Evolutionary conservation across 2,329 filamentous ascomycete species (phyloP), one percentile per base, ranked within the genome.

Genomic region (Dothiorella sarmentorum): DNA sequence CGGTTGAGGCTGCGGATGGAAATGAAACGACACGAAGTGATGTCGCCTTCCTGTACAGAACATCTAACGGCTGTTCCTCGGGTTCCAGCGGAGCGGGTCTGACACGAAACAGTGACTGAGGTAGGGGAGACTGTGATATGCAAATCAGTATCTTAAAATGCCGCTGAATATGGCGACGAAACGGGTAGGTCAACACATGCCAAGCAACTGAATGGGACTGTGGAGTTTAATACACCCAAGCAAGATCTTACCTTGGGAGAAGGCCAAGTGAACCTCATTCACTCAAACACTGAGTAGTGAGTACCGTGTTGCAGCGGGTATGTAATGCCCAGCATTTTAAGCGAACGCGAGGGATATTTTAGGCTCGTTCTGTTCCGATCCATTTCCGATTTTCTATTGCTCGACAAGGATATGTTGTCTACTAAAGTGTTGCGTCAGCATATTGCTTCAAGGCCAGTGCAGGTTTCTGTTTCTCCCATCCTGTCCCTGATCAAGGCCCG

Each of bases 51-150:
- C 35, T 26, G 24, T 18, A 26, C 15, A 10, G 40, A 11, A 18
- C 9, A 4, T 40, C 15, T 17, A 20, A 18, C 42, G 24, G 42
- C 20, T 45, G 22, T 31, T 45, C 43, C n/a, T 45, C 43, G 43
- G 43, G 17, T 53, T 15, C n/a, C 15, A 37, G n/a, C 49, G n/a
- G 33, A 13, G 22, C 33, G 17, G 49, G 11, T 26, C 49, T 29
- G 49, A 53, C 35, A 27, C 33, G 49, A 29, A 40, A 38, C 49
- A 38, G 49, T 40, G 22, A 22, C 49, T 38, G 49, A 31, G 33
- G 29, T 37, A 37, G 24, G 37, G 45, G 45, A 51, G 31, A 7
- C 10, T 51, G 31, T 24, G 15, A 26, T 40, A 29, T 38, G 37
- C 15, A 22, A 13, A 40, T n/a, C n/a, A n/a, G n/a, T n/a, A n/a